phyloP scores from a whole-genome alignment of 352 stramenopile species.

The Thalassiosira tumida region DNA sequence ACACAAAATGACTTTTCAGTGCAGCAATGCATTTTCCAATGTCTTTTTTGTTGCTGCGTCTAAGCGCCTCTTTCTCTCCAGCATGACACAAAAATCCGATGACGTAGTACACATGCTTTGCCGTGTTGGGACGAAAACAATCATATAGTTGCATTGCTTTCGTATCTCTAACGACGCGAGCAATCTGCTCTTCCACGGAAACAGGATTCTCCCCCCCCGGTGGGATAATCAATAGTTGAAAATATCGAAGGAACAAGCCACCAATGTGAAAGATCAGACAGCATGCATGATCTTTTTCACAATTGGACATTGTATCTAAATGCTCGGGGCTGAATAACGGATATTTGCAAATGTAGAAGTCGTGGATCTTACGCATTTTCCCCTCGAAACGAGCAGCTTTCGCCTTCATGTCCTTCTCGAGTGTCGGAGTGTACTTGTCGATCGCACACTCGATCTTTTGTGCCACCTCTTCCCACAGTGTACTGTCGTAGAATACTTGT shows the following conservation, averaged over 20 bases:
- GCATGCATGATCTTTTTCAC: no score
- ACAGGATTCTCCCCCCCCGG: neutral
- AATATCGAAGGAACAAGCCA: neutral
- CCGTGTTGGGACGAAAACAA: constrained; percentile 1
- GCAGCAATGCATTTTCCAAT: constrained; percentile 48
- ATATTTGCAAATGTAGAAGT: neutral
- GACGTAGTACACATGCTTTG: constrained; percentile 60
- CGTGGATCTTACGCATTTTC: constrained; percentile 7
- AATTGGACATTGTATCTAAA: neutral
- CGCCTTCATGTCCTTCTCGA: constrained; percentile 36
- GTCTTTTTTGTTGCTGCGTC: constrained; percentile 35
- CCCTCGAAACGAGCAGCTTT: constrained; percentile 22
- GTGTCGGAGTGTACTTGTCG: constrained; percentile 38
- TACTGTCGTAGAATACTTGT: neutral
- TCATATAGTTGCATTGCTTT: neutral
- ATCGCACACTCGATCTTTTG: neutral
- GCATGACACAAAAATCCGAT: constrained; percentile 43
- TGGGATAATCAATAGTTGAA: neutral
- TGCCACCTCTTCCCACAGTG: neutral
- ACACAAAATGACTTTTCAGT: constrained; percentile 23
- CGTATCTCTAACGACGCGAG: neutral
- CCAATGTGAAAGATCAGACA: no score
- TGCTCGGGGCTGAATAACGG: neutral
- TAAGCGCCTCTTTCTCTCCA: constrained; percentile 33
- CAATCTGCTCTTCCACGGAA: constrained; percentile 31